Evolutionary conservation across 441 rosid species (phyloP), one percentile per base, ranked within the genome.

Genomic region (Croton setiger): DNA sequence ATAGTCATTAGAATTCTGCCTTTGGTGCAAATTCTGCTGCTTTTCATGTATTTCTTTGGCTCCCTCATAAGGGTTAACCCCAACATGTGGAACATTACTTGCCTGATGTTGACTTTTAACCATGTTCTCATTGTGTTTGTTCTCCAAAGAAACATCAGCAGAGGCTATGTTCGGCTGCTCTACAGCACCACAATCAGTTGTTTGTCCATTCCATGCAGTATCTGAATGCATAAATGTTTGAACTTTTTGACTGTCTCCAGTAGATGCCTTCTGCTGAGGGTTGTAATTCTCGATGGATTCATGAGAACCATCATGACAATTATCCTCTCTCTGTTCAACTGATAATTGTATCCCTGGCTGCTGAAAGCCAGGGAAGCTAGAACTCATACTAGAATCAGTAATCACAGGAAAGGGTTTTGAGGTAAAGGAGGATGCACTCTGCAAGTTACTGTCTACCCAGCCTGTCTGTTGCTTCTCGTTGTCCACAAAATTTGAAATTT

Each of bases 361-460:
- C 47, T 69, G 66, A 60, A 69, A 69, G 49, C 73, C 73, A 61
- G 73, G 66, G 58, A 69, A 69, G 65, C 60, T 21, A 18, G 66
- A 56, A 43, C 41, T 67, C 54, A 57, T 41, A 21, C 44, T n/a
- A 17, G 63, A 15, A 31, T 67, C 71, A 43, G 43, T 27, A 44
- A 55, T 31, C 23, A 17, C 44, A 56, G 71, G 23, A n/a, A 67
- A 68, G 18, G 64, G 64, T 35, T 68, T 68, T 20, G 72, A 68
- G 36, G 21, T 58, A 52, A 68, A 68, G 63, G 70, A 67, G 41
- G 69, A 44, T 4, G 35, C 66, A 41, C 63, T 62, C 64, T 61
- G 80, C 76, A 77, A 68, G 73, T 60, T 70, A 65, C 71, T 77
- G 64, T 66, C 79, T 56, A 66, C 67, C 87, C 88, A 83, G 64